Percentiles rank a stretch among this genome's conserved stretches.
phyloP scores from a whole-genome alignment of 352 stramenopile species.

The Phytophthora pini region DNA sequence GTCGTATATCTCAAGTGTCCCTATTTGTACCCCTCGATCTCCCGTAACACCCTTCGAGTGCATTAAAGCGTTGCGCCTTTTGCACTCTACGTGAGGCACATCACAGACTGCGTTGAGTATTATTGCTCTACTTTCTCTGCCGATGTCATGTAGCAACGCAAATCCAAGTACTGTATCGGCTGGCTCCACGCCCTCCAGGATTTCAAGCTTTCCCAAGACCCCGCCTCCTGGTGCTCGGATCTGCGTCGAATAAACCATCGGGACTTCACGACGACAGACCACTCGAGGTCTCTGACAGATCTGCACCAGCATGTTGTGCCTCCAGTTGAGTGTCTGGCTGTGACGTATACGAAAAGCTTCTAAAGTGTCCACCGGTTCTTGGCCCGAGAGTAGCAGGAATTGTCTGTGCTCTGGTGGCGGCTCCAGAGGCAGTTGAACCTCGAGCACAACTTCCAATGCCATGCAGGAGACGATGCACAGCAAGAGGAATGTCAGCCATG shows the following conservation, averaged over 20 bases:
- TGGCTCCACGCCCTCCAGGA: conserved; percentile 61
- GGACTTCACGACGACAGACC: conserved; percentile 45
- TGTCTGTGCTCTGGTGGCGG: conserved; percentile 27
- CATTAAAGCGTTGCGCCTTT: conserved; percentile 47
- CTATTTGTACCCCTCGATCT: conserved; percentile 38
- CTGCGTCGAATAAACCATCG: conserved; percentile 49
- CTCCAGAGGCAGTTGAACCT: conserved; percentile 35
- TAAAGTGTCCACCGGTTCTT: conserved; percentile 65
- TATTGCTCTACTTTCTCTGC: conserved; percentile 24
- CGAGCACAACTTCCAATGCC: conserved; percentile 31
- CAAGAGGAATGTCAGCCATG: conserved; percentile 23
- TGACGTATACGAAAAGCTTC: conserved; percentile 54
- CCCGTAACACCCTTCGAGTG: conserved; percentile 52
- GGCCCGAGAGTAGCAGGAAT: conserved; percentile 42
- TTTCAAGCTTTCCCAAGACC: conserved; percentile 46
- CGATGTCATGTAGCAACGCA: conserved; percentile 39
- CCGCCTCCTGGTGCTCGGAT: conserved; percentile 40
- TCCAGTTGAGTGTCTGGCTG: conserved; percentile 42
- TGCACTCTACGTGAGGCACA: conserved; percentile 42
- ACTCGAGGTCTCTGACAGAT: conserved; percentile 44
- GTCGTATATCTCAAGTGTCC: conserved; percentile 71
- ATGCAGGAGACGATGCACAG: conserved; percentile 25
- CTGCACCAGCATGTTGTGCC: conserved; percentile 46
- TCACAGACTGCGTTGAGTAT: conserved; percentile 59
- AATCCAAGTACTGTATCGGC: conserved; percentile 60